These are phyloP conservation scores for Tylopilus orsonianus DNA, from an alignment of 1,284 basidiomycete genomes.

Conservation along the genomic window DNA sequence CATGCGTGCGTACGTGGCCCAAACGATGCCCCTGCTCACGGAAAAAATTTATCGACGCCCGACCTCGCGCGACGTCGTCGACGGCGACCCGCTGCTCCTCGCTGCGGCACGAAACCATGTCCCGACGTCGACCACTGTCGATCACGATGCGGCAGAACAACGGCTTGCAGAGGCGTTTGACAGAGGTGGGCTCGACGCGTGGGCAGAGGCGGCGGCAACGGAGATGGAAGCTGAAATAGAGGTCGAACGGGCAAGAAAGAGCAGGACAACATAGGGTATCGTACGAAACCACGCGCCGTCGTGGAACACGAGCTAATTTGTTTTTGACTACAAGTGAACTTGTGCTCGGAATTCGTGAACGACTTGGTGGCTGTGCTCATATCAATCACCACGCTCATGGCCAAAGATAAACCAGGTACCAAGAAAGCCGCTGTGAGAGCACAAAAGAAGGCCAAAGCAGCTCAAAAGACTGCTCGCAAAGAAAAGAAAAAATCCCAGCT, in stretches of 20 bases:
- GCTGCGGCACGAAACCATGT: neutral
- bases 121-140: conserved; percentile 5
- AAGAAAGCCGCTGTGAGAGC: conserved; percentile 64
- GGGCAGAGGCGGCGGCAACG: conserved; percentile 47
- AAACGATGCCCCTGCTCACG: conserved; percentile 48
- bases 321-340: no score
- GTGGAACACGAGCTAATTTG: no score
- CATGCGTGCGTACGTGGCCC: conserved; percentile 48
- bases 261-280: neutral
- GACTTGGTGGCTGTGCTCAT: neutral
- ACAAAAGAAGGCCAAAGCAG: conserved; percentile 71
- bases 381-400: conserved; percentile 11
- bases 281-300: neutral
- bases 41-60: conserved; percentile 48
- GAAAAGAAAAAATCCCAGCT: conserved; percentile 59
- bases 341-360: neutral
- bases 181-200: conserved; percentile 51
- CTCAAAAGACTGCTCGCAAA: conserved; percentile 68
- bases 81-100: conserved; percentile 1
- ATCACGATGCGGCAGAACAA: conserved; percentile 44
- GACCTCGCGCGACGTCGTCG: conserved; percentile 13
- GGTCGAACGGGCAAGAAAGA: conserved; percentile 37
- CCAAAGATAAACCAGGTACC: conserved; percentile 17
- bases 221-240: conserved; percentile 57
- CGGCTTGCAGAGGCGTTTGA: conserved; percentile 55